Percentiles rank a stretch among this genome's conserved stretches.
Conservation (phyloP, 1,139 yeast genomes). For the Kluyveromyces sp. region DNA sequence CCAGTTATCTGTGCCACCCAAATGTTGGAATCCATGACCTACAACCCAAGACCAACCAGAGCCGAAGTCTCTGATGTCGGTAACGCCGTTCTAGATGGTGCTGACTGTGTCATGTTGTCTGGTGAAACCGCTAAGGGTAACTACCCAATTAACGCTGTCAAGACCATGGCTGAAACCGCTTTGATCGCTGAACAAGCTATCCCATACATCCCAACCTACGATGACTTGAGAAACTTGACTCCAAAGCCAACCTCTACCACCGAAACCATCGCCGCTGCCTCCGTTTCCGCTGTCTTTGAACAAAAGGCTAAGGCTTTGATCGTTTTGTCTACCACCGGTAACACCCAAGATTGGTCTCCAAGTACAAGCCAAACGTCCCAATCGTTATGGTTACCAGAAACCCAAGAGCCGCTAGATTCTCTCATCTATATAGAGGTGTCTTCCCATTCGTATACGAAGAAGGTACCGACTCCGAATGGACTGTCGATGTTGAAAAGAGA, state of each 20-base stretch:
- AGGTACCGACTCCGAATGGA: constrained; percentile 77
- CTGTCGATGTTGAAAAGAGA: constrained; percentile 92
- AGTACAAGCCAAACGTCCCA: constrained; percentile 97
- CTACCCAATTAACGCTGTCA: constrained; percentile 95
- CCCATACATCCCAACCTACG: constrained; percentile 79
- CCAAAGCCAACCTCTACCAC: constrained; percentile 86
- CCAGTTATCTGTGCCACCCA: constrained; percentile 99
- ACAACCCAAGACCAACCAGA: constrained; percentile 99
- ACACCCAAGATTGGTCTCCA: constrained; percentile 90
- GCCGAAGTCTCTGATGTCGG: constrained; percentile 99
- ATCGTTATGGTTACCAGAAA: constrained; percentile 97
- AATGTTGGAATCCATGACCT: constrained; percentile 99
- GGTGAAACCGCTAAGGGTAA: constrained; percentile 99
- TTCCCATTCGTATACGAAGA: constrained; percentile 85
- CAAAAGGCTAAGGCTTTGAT: constrained; percentile 95
- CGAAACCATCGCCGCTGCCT: constrained; percentile 96
- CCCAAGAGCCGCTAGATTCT: constrained; percentile 84
- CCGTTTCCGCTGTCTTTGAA: constrained; percentile 93
- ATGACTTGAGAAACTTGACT: constrained; percentile 82
- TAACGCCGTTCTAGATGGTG: constrained; percentile 98
- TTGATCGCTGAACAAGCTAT: constrained; percentile 95
- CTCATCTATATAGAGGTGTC: constrained; percentile 97
- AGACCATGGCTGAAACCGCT: constrained; percentile 98
- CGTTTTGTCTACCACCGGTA: constrained; percentile 90
- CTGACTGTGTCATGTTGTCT: constrained; percentile 98